Evolutionary conservation across 2,329 filamentous ascomycete genomes (phyloP), one percentile per base, ranked within the genome.

Genomic region (Apiospora arundinis): DNA sequence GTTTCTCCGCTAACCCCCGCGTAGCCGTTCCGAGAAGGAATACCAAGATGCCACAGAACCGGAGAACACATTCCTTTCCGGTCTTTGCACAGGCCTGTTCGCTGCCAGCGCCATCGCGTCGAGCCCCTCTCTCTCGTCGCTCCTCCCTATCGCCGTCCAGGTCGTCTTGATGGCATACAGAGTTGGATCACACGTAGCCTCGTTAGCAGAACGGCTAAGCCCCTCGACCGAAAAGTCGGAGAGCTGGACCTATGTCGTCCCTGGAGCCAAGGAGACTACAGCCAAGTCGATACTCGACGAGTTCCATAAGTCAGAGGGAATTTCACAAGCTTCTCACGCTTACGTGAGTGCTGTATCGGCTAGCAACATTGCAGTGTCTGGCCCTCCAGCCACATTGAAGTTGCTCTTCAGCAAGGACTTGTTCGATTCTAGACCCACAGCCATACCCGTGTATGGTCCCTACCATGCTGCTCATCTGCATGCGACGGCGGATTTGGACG

Each of bases 11-110:
- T 83, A 75, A 83, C 77, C 67, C 40, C 21, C 11, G 73, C 52
- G 68, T 72, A 88, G 86, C 74, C 84, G 86, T 70, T 82, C 82
- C 44, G 86, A 88, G 75, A 87, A 86, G 85, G 81, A 89, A 83
- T 83, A 87, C 81, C 78, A 86, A 80, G 83, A 90, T 86, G 81
- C 83, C 80, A 78, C 88, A 77, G 73, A 82, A 76, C 79, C 85
- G 78, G 77, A 84, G 77, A 80, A 89, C 81, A 88, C 85, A 18
- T 83, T 87, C 77, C 83, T 91, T 32, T 85, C 92, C 40, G 91
- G 91, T 71, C 86, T 93, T 60, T 93, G 91, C 83, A 92, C 90
- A 52, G 92, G 92, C 69, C 84, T 92, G 28, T 88, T 93, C 75
- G 91, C 91, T n/a, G 91, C 90, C n/a, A 84, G 88, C 16, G 91